Base-by-base conservation (phyloP, 352 stramenopile species). In the Globisporangium rhizosaccharum region DNA sequence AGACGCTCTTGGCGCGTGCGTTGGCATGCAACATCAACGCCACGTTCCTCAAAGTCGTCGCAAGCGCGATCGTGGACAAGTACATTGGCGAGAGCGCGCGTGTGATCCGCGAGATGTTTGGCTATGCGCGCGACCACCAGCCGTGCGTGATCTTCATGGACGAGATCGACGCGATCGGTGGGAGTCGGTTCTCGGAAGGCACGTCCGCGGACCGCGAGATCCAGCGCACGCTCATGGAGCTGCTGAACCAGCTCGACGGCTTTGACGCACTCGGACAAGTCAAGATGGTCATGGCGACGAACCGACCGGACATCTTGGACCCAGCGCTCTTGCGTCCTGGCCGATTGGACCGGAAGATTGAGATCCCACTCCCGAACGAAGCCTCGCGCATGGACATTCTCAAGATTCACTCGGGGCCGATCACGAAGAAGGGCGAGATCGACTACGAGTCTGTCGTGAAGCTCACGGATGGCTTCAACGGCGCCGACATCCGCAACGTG, bases 91-190 rank as follows among this genome's bases (percentile, higher is more conserved):
- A 99, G 78, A 99, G 94, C 59, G 96, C 97, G 12, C 92, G 97
- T 65, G 96, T 99, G 63, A 99, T 99, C 70, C 96, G 97, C 57
- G 97, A 99, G 80, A 99, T 99, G 97, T 99, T 99, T 63, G 87
- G 96, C 78, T 88, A 97, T 76, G 83, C 93, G 15, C 87, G 91
- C 51, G 96, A 99, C 72, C 97, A 99, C 72, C 90, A 99, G 82
- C 97, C 97, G 44, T 99, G 96, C 64, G 97, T 99, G 58, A 99
- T 99, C 74, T 99, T 99, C 70, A 99, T 99, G 95, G 98, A 99
- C 76, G 98, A 99, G 69, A 98, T 99, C 73, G 97, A 99, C 82
- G 97, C 97, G 26, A 99, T 99, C 68, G 97, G 97, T 68, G 97
- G 97, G 63, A 98, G 87, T 51, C 94, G 97, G 41, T 99, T 98